Base-by-base conservation (phyloP, 2,329 filamentous ascomycete genomes). In the Cladorrhinum sp. region DNA sequence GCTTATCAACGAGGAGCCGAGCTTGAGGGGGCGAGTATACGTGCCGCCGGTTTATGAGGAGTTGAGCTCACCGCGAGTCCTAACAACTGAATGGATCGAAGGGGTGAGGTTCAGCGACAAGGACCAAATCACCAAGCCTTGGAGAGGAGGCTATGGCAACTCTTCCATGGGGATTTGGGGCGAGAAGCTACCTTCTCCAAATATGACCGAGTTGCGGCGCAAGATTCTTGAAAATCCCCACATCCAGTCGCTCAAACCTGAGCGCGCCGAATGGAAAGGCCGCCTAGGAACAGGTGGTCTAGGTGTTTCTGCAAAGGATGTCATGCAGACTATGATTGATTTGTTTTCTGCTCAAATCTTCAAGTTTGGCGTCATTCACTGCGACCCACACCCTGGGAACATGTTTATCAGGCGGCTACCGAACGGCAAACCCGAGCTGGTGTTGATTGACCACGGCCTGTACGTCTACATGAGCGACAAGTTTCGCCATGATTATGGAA, bases 311-410 rank as follows among this genome's bases (percentile, higher is more conserved):
- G 80, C 92, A 27, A 90, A 90, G 70, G 89, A 93, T 61, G 92
- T 97, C 61, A 98, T 98, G 95, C 90, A 89, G 5, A 97, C 92
- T 29, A 97, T 98, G 87, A 85, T 97, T 54, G 93, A 97, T 73
- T 83, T 98, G 32, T 99, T 98, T 79, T 91, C 89, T n/a, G 93
- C 92, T 2, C 93, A 98, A 72, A 98, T 98, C 83, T 99, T 97
- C 79, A 88, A 96, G 65, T 98, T 92, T 91, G 95, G 95, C 12
- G 84, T 91, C 49, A 91, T 98, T 0, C 93, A 99, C 78, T 97
- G 93, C 76, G 95, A 99, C 73, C 95, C 95, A 9, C 95, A 99
- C 71, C 95, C 95, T 1, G 93, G 93, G 25, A 99, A 99, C 76
- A 95, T 98, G 73, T 96, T 99, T 77, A 89, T 98, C 71, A 89